phyloP scores from a whole-genome alignment of 2,329 filamentous ascomycete species.

The Tolypocladium ophioglossoides region DNA sequence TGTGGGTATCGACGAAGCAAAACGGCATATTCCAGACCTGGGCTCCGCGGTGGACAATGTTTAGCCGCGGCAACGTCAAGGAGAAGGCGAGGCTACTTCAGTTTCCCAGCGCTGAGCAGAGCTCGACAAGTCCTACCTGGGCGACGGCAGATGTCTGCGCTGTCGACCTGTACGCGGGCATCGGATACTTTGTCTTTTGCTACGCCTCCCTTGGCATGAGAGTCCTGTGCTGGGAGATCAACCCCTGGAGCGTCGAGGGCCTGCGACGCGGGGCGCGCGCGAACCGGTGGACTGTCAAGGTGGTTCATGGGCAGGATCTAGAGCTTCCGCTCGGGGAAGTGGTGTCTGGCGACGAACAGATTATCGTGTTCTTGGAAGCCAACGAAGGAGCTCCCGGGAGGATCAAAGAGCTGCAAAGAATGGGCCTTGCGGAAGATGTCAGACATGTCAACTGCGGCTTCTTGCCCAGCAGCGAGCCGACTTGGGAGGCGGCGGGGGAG shows the following conservation, averaged over 20 bases:
- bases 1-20: constrained; percentile 73
- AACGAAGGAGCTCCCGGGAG: constrained; percentile 43
- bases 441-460: constrained; percentile 56
- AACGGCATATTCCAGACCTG: constrained; percentile 75
- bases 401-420: constrained; percentile 24
- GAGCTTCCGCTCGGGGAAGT: constrained; percentile 25
- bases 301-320: constrained; percentile 35
- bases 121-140: neutral
- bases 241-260: constrained; percentile 79
- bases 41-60: constrained; percentile 90
- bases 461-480: constrained; percentile 44
- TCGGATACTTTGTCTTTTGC: constrained; percentile 87
- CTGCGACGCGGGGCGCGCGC: constrained; percentile 61
- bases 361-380: constrained; percentile 60
- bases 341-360: constrained; percentile 35
- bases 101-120: constrained; percentile 22
- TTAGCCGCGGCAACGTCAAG: constrained; percentile 78
- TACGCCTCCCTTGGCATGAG: constrained; percentile 63
- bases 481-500: constrained; percentile 41
- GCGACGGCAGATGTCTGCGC: constrained; percentile 32
- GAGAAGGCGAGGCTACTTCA: constrained; percentile 71
- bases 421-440: constrained; percentile 26
- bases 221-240: constrained; percentile 84
- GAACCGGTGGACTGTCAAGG: constrained; percentile 55
- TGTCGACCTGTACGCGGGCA: constrained; percentile 83